Evolutionary conservation across 345 rosid genomes (phyloP), one percentile per base, ranked within the genome.

Genomic region (Camelina neglecta): DNA sequence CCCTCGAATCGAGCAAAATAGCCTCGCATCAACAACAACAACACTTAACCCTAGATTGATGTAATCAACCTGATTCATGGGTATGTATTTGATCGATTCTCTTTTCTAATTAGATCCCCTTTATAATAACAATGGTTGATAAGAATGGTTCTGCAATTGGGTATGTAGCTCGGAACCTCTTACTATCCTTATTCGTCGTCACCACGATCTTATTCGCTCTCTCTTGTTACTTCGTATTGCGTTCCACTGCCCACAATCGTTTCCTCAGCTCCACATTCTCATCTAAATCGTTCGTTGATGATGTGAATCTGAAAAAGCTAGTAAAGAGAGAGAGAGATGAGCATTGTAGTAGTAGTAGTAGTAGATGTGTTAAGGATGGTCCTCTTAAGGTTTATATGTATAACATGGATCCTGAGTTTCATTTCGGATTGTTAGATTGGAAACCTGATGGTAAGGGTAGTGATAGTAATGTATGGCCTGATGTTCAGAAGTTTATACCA

Each of bases 331-430:
- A 73, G 71, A 73, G 9, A 54, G 74, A 51, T 4, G 23, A 54
- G 31, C 31, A 26, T 2, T 73, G 79, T 55, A 55, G 31, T 33
- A 33, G n/a, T n/a, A n/a, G n/a, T n/a, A n/a, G 79, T 55, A 55
- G 31, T 35, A 35, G 38, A 47, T 79, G 79, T 41, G 38, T 38
- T 64, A 61, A 72, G 4, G 67, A 76, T 45, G 44, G 16, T 36
- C 82, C 85, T 12, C 96, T 93, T 44, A 91, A 85, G 89, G 89
- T 96, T 71, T 96, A 80, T 79, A 87, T 96, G 99, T 96, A 96
- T 76, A 86, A 96, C 84, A 83, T 96, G 78, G 87, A 88, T 45
- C 85, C 98, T 0, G 97, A 92, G 79, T 95, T 95, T 71, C 99
- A 95, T 86, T 95, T 95, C 20, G 96, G 81, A 35, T 85, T 95